Evolutionary conservation across 306 rosid species (phyloP), one percentile per base, ranked within the genome.

Genomic region (Pyrus bretschneideri): DNA sequence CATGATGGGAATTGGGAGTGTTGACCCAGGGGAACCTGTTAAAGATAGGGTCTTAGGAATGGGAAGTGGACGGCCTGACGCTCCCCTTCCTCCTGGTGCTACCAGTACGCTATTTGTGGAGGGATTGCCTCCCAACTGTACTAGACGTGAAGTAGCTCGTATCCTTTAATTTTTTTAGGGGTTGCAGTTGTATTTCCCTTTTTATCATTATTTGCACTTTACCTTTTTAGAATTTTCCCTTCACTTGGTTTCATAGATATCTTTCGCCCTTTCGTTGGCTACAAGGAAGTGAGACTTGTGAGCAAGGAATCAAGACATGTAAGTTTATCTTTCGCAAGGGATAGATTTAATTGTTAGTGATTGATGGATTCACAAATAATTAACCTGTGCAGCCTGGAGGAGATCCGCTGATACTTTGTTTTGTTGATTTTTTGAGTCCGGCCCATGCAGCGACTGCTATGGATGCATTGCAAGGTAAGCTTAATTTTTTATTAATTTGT

Each of bases 371-470:
- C 75, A 73, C 81, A 79, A 23, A 81, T 80, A 70, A 67, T 65
- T 75, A 78, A 75, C 69, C 44, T 84, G 38, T 87, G 88, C 97
- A 94, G 98, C 93, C 97, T 59, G 95, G 98, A 77, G 97, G 97
- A 76, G 97, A 94, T 79, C 93, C 96, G 18, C 79, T 94, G 86
- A 89, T 94, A 59, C 98, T 94, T 72, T 90, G 97, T 84, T 94
- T 94, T 86, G 97, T 95, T 52, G 98, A 95, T 84, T 95, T 95
- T 82, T 71, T 83, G 82, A 95, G 97, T 74, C 97, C 97, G 49
- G 98, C 96, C 79, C 97, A 95, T 82, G 98, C 97, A 61, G 97
- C 98, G 52, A 95, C 97, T 60, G 98, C 98, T 70, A 90, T 90
- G 97, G 97, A 92, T 78, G 96, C 97, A 73, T 78, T 95, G 85